A percentile compares a stretch with the other conserved stretches of the same genome.
Evolutionary conservation across 2,329 filamentous ascomycete genomes (phyloP).

Genomic region (Alternaria sp.): DNA sequence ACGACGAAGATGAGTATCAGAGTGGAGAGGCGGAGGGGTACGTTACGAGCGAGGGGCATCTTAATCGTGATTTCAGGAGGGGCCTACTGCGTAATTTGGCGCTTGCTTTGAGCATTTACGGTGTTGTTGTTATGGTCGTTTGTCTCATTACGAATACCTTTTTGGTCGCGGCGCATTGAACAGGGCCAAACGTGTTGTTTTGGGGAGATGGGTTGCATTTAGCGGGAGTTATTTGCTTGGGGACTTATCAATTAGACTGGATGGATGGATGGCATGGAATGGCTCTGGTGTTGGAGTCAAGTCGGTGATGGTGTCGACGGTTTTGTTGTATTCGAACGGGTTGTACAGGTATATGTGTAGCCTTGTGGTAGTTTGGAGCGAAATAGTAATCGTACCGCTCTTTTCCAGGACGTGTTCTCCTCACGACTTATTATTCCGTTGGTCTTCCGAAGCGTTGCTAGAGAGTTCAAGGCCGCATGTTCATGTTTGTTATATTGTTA

Average conservation of each 20-base stretch:
- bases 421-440: background rate
- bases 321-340: background rate
- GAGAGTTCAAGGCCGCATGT: background rate
- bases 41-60: conserved; percentile 53
- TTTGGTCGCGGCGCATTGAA: conserved; percentile 72
- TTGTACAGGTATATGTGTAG: background rate
- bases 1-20: conserved; percentile 73
- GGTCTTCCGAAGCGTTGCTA: no score
- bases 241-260: background rate
- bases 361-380: background rate
- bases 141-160: conserved; percentile 87
- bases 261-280: background rate
- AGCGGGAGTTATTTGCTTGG: conserved; percentile 6
- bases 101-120: conserved; percentile 80
- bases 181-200: no score
- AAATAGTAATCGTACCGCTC: background rate
- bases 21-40: conserved; percentile 60
- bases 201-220: background rate
- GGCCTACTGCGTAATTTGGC: conserved; percentile 73
- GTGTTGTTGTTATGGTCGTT: conserved; percentile 84
- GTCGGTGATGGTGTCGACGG: background rate
- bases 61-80: conserved; percentile 68
- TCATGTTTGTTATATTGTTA: background rate
- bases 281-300: background rate
- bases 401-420: background rate